A percentile compares a stretch with the other conserved stretches of the same genome.
Conservation (phyloP, 2,329 filamentous ascomycete genomes). For the Monilinia aucupariae region DNA sequence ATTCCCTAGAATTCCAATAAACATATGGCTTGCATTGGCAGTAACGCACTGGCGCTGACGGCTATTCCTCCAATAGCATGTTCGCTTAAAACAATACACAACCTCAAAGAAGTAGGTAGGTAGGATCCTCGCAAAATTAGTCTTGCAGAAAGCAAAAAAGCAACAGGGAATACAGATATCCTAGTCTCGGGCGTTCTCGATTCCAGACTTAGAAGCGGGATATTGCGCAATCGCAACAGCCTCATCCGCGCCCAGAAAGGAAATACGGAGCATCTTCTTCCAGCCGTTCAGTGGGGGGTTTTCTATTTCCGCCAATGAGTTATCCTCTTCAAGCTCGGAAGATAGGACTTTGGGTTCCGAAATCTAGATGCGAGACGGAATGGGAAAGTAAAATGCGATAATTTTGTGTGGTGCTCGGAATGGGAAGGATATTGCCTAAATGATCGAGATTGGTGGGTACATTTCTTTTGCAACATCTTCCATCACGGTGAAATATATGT, state of each 20-base stretch:
- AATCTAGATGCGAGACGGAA: background rate
- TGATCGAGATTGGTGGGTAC: background rate
- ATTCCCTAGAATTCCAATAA: too few species aligned
- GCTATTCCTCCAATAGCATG: too few species aligned
- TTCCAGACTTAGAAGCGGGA: constrained; percentile 8
- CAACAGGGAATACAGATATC: background rate
- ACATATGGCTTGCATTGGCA: too few species aligned
- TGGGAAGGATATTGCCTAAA: background rate
- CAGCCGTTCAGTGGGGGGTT: constrained; percentile 4
- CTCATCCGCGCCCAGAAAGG: constrained; percentile 6
- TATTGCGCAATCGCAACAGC: constrained; percentile 6
- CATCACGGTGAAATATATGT: constrained; percentile 14
- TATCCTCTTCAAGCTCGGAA: background rate
- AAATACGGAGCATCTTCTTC: constrained; percentile 20
- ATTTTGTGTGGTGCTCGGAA: background rate
- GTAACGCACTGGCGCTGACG: too few species aligned
- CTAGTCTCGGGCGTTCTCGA: background rate
- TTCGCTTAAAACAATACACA: too few species aligned
- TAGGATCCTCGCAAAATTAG: background rate
- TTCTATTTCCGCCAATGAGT: background rate
- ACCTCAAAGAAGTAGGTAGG: background rate
- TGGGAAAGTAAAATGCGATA: background rate
- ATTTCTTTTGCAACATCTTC: constrained; percentile 6
- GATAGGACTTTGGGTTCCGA: background rate
- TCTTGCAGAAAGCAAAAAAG: background rate